Conservation (phyloP, 345 rosid species). For the Trapa bicornis region DNA sequence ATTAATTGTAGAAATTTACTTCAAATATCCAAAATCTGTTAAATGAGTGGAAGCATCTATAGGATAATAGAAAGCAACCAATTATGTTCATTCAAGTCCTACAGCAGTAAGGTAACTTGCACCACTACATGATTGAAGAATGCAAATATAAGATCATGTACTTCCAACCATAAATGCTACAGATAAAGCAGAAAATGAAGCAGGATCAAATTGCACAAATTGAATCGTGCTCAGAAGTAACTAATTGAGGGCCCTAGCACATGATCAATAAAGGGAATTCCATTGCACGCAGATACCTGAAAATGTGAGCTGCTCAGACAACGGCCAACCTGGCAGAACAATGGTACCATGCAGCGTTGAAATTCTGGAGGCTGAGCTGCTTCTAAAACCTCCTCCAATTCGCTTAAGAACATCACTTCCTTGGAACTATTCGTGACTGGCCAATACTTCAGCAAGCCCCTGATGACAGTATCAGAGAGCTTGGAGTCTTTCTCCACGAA, state of each 20-base stretch:
- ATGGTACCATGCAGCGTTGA: conserved; percentile 18
- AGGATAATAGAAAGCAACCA: not conserved
- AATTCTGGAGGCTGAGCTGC: conserved; percentile 19
- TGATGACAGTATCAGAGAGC: conserved; percentile 14
- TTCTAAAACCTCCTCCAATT: conserved; percentile 17
- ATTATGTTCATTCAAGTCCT: not conserved
- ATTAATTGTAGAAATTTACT: not conserved
- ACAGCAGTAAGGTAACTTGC: not conserved
- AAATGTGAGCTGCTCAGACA: conserved; percentile 18
- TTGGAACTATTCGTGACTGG: conserved; percentile 14
- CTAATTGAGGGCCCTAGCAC: not conserved
- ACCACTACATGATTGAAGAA: not conserved
- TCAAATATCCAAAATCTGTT: not conserved
- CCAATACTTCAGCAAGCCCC: conserved; percentile 19
- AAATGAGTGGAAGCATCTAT: not conserved
- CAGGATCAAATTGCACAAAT: not conserved
- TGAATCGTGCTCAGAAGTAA: not conserved
- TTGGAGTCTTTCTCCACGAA: conserved; percentile 18
- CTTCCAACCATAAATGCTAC: not conserved
- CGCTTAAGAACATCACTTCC: conserved; percentile 18
- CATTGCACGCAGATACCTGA: conserved; percentile 7
- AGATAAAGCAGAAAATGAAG: not conserved
- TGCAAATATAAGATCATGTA: not conserved
- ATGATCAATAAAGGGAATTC: not conserved
- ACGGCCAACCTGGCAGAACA: conserved; percentile 13